phyloP scores from a whole-genome alignment of 1,139 yeast genomes.

The Suhomyces coccinellae region DNA sequence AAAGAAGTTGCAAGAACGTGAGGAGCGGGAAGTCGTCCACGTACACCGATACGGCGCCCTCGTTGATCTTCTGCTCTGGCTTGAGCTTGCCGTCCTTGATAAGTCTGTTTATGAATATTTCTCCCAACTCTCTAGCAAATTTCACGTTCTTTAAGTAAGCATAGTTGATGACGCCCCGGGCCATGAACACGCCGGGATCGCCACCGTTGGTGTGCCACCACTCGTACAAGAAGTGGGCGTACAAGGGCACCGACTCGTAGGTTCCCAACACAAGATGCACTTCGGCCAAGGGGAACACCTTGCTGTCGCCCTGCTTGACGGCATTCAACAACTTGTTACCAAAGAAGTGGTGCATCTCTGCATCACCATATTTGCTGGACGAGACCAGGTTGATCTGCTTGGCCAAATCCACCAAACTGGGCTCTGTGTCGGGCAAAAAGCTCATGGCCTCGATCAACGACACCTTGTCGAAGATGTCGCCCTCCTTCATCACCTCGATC shows the following conservation, averaged over 20 bases:
- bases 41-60: conserved; percentile 19
- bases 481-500: conserved; percentile 63
- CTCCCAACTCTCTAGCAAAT: conserved; percentile 49
- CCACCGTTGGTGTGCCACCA: conserved; percentile 55
- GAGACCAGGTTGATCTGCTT: conserved; percentile 56
- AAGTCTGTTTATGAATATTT: conserved; percentile 38
- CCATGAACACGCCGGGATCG: conserved; percentile 53
- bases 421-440: conserved; percentile 62
- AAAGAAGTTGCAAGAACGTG: conserved; percentile 69
- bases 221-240: conserved; percentile 54
- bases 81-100: conserved; percentile 14
- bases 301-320: conserved; percentile 22
- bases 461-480: conserved; percentile 41
- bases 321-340: conserved; percentile 60
- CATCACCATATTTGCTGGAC: conserved; percentile 64
- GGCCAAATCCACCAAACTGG: conserved; percentile 64
- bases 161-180: conserved; percentile 71
- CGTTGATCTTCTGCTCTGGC: conserved; percentile 15
- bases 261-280: conserved; percentile 70
- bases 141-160: conserved; percentile 63
- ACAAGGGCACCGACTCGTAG: conserved; percentile 52
- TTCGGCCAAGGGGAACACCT: conserved; percentile 46
- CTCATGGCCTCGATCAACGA: conserved; percentile 43
- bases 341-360: conserved; percentile 69
- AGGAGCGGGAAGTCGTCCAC: conserved; percentile 41